Percentiles rank a stretch among this genome's conserved stretches.
phyloP scores from a whole-genome alignment of 2,329 filamentous ascomycete genomes.

The Ophiocordyceps camponoti-floridani region DNA sequence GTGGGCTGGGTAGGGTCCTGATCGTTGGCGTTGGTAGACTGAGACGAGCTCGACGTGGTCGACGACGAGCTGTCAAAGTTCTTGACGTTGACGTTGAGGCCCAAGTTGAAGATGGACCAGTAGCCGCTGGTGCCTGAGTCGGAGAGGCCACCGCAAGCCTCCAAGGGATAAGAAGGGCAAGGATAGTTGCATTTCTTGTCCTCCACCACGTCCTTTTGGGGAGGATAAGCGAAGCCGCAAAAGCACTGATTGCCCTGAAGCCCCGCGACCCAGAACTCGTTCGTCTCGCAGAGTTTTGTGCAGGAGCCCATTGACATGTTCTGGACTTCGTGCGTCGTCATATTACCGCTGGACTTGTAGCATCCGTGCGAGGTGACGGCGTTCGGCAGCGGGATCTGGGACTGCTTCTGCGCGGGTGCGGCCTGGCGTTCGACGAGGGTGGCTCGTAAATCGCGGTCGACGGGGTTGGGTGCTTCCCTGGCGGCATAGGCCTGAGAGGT shows the following conservation, averaged over 20 bases:
- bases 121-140: slow-evolving; percentile 5
- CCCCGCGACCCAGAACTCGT: slow-evolving; percentile 39
- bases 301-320: slow-evolving; percentile 23
- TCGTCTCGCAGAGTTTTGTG: slow-evolving; percentile 17
- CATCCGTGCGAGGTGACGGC: slow-evolving; percentile 30
- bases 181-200: slow-evolving; percentile 42
- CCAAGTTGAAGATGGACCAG: slow-evolving; percentile 33
- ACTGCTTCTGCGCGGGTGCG: slow-evolving; percentile 15
- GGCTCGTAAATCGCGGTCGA: not conserved
- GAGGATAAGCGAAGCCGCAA: slow-evolving; percentile 55
- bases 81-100: slow-evolving; percentile 20
- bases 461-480: slow-evolving; percentile 4
- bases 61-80: slow-evolving; percentile 4
- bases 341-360: slow-evolving; percentile 24
- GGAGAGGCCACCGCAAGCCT: slow-evolving; percentile 37
- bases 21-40: slow-evolving; percentile 1
- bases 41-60: slow-evolving; percentile 9
- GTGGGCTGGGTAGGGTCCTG: slow-evolving; percentile 6
- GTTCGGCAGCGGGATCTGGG: slow-evolving; percentile 16
- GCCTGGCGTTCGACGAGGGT: not conserved
- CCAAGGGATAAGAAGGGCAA: slow-evolving; percentile 43
- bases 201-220: slow-evolving; percentile 30
- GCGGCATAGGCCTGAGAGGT: slow-evolving; percentile 9
- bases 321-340: slow-evolving; percentile 10
- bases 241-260: slow-evolving; percentile 47